Base-by-base conservation (phyloP, 2,329 filamentous ascomycete genomes). In the Aureobasidium subglaciale region DNA sequence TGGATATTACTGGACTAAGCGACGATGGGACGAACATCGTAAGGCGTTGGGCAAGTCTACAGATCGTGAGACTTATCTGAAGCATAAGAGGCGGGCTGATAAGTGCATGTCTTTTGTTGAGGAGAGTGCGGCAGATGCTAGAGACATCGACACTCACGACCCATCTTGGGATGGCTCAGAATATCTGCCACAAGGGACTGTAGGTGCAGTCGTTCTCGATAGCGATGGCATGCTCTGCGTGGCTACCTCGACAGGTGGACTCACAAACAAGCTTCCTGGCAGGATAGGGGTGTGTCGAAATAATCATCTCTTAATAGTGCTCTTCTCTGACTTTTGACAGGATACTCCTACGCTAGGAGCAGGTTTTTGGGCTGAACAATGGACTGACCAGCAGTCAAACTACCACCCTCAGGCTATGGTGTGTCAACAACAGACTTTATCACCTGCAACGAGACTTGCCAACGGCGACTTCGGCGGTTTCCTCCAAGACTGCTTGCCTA, bases 311-410 rank as follows among this genome's bases (percentile, higher is more conserved):
- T 11, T 2, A 16, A 27, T 7, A 18, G 5, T n/a, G 3, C 15
- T 24, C 2, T 5, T 1, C 38, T 27, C 48, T 52, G 18, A 52
- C 25, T n/a, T 32, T 4, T 22, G 3, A 3, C 15, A 52, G 48
- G 90, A 96, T 67, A 96, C 90, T 10, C 90, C 90, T 0, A 86
- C 86, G 0, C 74, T 90, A 0, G 90, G 90, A 0, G 87, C 90
- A 1, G 90, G 90, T 0, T 96, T 90, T 69, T 96, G 90, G 89
- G 89, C 90, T 0, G 90, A 95, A 67, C 82, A 90, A 62, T 95
- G 89, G 89, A 70, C 71, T 7, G 80, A 85, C 56, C 70, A 75
- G 2, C 40, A 55, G 24, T 13, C 38, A 9, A 30, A 54, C 29
- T 24, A 43, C 15, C 45, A 40, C 4, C n/a, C 35, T 6, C 22